Conservation (phyloP, 2,329 filamentous ascomycete genomes). For the Nemania diffusa region DNA sequence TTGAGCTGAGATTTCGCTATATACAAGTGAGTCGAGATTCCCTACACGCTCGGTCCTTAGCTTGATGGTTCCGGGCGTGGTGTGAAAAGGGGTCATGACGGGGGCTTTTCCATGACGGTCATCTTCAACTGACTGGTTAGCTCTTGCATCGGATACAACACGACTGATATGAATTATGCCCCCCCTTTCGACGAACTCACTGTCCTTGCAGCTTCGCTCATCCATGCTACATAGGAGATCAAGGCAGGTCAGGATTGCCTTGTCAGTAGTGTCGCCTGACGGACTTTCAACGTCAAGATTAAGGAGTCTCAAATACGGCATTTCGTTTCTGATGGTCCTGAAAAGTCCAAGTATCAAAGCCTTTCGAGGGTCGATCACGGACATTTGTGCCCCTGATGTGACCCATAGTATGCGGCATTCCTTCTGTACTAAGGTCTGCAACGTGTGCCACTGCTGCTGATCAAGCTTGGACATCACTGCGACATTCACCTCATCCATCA, state of each 20-base stretch:
- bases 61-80: neutral
- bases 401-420: constrained; percentile 19
- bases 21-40: constrained; percentile 11
- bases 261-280: neutral
- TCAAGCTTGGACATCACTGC: no score
- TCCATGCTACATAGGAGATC: neutral
- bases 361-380: neutral
- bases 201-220: neutral
- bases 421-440: constrained; percentile 4
- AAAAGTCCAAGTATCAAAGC: neutral
- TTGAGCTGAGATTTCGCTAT: neutral
- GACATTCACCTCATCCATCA: no score
- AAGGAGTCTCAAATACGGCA: neutral
- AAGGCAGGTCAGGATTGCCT: neutral
- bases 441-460: neutral
- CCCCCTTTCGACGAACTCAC: constrained; percentile 4
- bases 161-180: neutral
- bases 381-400: constrained; percentile 5
- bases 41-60: constrained; percentile 15
- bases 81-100: neutral
- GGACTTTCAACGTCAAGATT: neutral
- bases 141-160: constrained; percentile 4
- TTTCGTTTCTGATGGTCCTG: neutral
- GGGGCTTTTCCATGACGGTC: neutral
- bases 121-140: neutral